A percentile compares a stretch with the other conserved stretches of the same genome.
phyloP scores from a whole-genome alignment of 768 basidiomycete species.

The Candolleomyces aberdarensis region DNA sequence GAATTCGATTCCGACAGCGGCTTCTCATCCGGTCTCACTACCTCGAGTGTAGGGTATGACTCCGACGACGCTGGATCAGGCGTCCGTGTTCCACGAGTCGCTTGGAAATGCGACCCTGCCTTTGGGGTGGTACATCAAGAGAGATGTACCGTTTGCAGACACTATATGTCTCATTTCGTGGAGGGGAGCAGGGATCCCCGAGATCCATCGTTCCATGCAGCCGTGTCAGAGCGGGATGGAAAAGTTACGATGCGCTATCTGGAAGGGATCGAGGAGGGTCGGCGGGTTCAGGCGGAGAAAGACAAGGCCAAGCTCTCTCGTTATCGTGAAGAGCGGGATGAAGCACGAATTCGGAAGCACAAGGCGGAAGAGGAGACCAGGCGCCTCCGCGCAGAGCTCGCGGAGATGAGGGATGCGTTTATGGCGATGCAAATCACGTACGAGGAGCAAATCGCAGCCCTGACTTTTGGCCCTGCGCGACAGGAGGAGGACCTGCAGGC shows the following conservation, averaged over 20 bases:
- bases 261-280: slow-evolving; percentile 15
- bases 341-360: slow-evolving; percentile 10
- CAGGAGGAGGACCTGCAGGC: background rate
- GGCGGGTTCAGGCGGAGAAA: slow-evolving; percentile 11
- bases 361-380: slow-evolving; percentile 13
- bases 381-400: slow-evolving; percentile 15
- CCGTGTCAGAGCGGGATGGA: slow-evolving; percentile 13
- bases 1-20: background rate
- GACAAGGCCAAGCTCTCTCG: slow-evolving; percentile 12
- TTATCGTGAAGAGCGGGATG: slow-evolving; percentile 20
- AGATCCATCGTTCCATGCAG: slow-evolving; percentile 10
- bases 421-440: slow-evolving; percentile 20
- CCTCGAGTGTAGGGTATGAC: background rate
- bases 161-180: slow-evolving; percentile 14
- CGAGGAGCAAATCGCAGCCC: slow-evolving; percentile 10
- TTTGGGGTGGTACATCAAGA: slow-evolving; percentile 16
- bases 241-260: slow-evolving; percentile 7
- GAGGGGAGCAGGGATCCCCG: slow-evolving; percentile 1
- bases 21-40: background rate
- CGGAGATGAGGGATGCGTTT: slow-evolving; percentile 18
- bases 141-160: slow-evolving; percentile 11
- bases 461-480: background rate
- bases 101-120: slow-evolving; percentile 12
- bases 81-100: background rate
- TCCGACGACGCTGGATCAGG: background rate